These are phyloP conservation scores for Ettlia oleoabundans DNA, from an alignment of 139 green algal species.

Conservation along the genomic window DNA sequence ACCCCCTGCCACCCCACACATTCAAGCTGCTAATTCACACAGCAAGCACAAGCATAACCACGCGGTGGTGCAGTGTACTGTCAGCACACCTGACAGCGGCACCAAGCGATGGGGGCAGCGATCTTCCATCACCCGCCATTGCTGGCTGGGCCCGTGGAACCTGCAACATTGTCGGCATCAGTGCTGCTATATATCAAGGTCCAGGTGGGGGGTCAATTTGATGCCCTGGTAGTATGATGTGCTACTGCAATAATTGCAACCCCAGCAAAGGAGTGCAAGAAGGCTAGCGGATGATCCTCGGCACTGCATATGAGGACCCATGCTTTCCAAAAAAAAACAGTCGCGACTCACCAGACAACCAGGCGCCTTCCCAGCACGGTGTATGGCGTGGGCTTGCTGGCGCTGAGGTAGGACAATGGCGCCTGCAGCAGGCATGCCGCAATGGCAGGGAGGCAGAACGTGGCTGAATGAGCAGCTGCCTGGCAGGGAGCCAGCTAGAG, in stretches of 20 bases:
- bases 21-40: no score
- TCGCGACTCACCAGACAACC: conserved; percentile 53
- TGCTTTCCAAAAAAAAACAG: not conserved
- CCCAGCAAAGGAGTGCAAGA: no score
- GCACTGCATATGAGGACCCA: no score
- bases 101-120: conserved; percentile 69
- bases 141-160: not conserved
- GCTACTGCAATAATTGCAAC: no score
- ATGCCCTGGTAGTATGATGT: no score
- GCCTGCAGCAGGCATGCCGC: not conserved
- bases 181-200: not conserved
- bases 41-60: not conserved
- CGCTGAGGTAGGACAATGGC: conserved; percentile 45
- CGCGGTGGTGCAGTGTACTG: no score
- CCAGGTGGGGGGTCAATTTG: no score
- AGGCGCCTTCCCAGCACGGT: conserved; percentile 54
- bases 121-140: conserved; percentile 56
- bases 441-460: not conserved
- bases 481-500: no score
- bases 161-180: not conserved
- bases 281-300: no score
- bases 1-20: not conserved
- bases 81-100: conserved; percentile 52
- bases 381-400: conserved; percentile 19
- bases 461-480: not conserved